A percentile compares a stretch with the other conserved stretches of the same genome.
phyloP scores from a whole-genome alignment of 371 early-diverging fungal genomes.

The Chytridium lagenaria region DNA sequence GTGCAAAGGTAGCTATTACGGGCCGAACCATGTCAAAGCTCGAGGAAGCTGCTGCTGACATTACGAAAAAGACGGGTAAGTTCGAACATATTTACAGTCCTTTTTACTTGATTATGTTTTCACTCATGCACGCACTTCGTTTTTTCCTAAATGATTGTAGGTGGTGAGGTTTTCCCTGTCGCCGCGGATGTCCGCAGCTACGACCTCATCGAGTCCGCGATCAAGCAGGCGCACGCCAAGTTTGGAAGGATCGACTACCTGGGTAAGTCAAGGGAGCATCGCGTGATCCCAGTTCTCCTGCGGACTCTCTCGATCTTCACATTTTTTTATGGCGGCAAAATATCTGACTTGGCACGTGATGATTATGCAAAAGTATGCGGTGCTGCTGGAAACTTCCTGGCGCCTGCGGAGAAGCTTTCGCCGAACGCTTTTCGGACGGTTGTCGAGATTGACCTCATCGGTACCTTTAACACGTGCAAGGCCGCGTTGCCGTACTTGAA shows the following conservation, averaged over 20 bases:
- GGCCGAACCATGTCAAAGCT: constrained; percentile 56
- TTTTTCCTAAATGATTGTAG: neutral
- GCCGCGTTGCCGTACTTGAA: constrained; percentile 75
- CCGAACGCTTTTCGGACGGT: constrained; percentile 74
- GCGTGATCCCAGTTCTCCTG: no score
- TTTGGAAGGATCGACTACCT: constrained; percentile 77
- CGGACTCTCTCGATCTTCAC: no score
- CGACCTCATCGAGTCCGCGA: constrained; percentile 65
- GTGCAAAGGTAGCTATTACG: constrained; percentile 66
- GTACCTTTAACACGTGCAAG: constrained; percentile 81
- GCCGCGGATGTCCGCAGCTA: constrained; percentile 61
- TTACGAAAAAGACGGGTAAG: constrained; percentile 65
- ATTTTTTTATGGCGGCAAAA: no score
- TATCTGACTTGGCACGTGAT: neutral
- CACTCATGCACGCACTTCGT: no score
- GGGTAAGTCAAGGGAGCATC: constrained; percentile 39
- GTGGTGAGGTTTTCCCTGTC: constrained; percentile 24
- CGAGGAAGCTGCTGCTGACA: constrained; percentile 73
- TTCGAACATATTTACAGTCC: neutral
- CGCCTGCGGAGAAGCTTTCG: constrained; percentile 68
- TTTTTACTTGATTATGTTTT: neutral
- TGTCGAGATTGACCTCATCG: constrained; percentile 60
- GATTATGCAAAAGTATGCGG: constrained; percentile 35
- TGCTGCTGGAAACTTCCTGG: constrained; percentile 83
- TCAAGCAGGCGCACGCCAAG: constrained; percentile 64